Base-by-base conservation (phyloP, 169 alveolate species). In the Plasmodium sp. region DNA sequence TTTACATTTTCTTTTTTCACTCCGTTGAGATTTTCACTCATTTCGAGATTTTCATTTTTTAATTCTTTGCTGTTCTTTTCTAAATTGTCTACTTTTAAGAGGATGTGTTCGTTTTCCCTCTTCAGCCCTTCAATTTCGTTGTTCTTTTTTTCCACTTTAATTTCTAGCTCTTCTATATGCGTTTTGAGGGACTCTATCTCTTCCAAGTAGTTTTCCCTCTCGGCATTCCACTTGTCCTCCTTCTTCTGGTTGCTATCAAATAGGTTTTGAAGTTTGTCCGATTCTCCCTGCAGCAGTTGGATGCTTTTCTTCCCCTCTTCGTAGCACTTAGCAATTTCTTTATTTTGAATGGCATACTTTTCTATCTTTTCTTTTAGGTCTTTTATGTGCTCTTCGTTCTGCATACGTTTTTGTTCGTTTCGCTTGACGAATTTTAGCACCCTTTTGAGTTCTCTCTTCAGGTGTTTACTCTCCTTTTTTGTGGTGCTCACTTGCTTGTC, bases 61-160 rank as follows among this genome's bases (percentile, higher is more conserved):
- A 86, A 75, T 86, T 86, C 93, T 86, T 86, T 86, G 2, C 45
- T 75, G 34, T 86, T 86, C 51, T 86, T 86, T 86, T 75, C 93
- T 77, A 86, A 14, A 31, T 86, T 86, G 18, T 77, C 86, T n/a
- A 86, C 93, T 39, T 86, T 86, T 86, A 86, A 43, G 31, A 86
- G 81, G 79, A 86, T 86, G 71, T 86, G 93, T 77, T 86, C 93
- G 39, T 79, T 75, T 77, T 86, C 93, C 67, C 93, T 86, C 81
- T 86, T 86, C 45, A 86, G 67, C 27, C 51, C 41, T 86, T 86
- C 93, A 33, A 86, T 86, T 86, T 86, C 93, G 43, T 79, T 86
- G 45, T 86, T 86, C 45, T 86, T 86, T 48, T 86, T 86, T 86
- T 86, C 93, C 3, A 86, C 81, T 33, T 75, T 86, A 16, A 86